Percentiles rank a stretch among this genome's conserved stretches.
Conservation (phyloP, 164 flowering plant species). For the Piper longum region DNA sequence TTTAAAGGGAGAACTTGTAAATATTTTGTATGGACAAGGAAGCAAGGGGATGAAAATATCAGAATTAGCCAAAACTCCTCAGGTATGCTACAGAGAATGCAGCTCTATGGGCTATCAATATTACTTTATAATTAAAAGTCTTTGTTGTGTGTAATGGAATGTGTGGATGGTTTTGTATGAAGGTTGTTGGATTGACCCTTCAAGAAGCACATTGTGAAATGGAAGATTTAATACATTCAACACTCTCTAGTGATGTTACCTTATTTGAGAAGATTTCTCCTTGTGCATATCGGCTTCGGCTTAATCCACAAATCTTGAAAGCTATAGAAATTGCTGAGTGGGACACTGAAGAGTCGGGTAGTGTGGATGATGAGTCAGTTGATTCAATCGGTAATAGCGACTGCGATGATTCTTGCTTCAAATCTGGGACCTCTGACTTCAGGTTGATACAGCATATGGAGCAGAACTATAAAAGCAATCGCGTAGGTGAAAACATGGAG, state of each 20-base stretch:
- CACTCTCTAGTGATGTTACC: slow-evolving; percentile 89
- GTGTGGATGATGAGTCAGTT: slow-evolving; percentile 48
- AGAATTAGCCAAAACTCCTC: slow-evolving; percentile 46
- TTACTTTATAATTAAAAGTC: neutral
- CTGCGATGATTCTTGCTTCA: slow-evolving; percentile 27
- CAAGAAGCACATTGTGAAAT: slow-evolving; percentile 35
- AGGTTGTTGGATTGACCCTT: slow-evolving; percentile 65
- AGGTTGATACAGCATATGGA: slow-evolving; percentile 11
- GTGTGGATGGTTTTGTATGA: slow-evolving; percentile 8
- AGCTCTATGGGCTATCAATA: too few relatives aligned
- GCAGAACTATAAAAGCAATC: slow-evolving; percentile 15
- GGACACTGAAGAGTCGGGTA: slow-evolving; percentile 62
- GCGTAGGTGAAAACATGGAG: slow-evolving; percentile 31
- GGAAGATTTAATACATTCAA: slow-evolving; percentile 46
- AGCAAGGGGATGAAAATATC: slow-evolving; percentile 58
- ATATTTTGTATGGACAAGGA: slow-evolving; percentile 51
- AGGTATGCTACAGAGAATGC: slow-evolving; percentile 26
- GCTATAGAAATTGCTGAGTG: slow-evolving; percentile 28
- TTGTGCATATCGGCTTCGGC: slow-evolving; percentile 70
- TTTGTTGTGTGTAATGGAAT: neutral
- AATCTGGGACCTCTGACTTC: slow-evolving; percentile 19
- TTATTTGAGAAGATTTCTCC: slow-evolving; percentile 83
- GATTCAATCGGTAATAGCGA: slow-evolving; percentile 19
- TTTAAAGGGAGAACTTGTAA: slow-evolving; percentile 71
- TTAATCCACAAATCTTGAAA: slow-evolving; percentile 17